These are phyloP conservation scores for Silybum marianum DNA, from an alignment of 129 eudicot species.

Conservation along the genomic window DNA sequence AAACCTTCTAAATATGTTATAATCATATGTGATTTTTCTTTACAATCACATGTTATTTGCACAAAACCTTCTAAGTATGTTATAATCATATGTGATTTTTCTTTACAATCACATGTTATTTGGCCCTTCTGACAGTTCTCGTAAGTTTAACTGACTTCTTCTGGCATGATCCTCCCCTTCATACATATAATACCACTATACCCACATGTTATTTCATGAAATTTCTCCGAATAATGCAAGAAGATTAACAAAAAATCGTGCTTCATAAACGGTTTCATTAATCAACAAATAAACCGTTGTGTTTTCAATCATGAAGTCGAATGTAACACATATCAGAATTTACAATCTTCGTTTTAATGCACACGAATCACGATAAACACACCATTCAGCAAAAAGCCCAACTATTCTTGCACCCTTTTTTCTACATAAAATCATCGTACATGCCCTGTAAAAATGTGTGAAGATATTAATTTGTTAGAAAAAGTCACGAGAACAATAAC, in stretches of 20 bases:
- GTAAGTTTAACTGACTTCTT: too few species aligned
- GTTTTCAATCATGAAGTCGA: not conserved
- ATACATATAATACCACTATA: constrained; percentile 6
- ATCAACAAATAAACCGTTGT: not conserved
- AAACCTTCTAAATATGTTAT: too few species aligned
- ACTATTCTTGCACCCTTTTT: constrained; percentile 14
- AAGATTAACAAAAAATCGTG: constrained; percentile 21
- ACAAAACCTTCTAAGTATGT: too few species aligned
- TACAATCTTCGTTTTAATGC: constrained; percentile 25
- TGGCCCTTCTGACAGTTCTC: too few species aligned
- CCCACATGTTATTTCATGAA: constrained; percentile 18
- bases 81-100: too few species aligned
- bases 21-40: too few species aligned
- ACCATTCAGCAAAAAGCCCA: constrained; percentile 13
- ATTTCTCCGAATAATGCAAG: not conserved
- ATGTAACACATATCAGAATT: constrained; percentile 8
- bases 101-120: too few species aligned
- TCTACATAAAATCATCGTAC: constrained; percentile 25
- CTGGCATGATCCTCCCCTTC: not conserved
- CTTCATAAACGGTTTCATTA: not conserved
- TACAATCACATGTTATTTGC: too few species aligned
- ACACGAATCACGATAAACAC: constrained; percentile 14
- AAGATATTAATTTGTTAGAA: not conserved
- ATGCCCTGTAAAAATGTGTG: constrained; percentile 10
- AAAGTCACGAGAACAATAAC: too few species aligned